Evolutionary conservation across 2,329 filamentous ascomycete genomes (phyloP).

Genomic region (Hypoxylon rubiginosum): DNA sequence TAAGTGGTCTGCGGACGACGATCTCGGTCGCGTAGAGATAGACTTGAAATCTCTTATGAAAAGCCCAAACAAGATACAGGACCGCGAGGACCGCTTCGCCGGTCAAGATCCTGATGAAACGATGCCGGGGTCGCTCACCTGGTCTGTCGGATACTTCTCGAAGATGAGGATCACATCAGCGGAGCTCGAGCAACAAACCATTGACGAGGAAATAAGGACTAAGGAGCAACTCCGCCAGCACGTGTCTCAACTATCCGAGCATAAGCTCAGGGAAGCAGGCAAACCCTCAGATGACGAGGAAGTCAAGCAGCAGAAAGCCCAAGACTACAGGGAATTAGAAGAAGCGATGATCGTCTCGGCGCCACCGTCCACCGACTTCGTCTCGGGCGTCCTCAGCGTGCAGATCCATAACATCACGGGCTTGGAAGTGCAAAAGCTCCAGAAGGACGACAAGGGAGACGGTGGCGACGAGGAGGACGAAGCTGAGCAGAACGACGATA

Average conservation of each 20-base stretch:
- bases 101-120: slow-evolving; percentile 74
- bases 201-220: slow-evolving; percentile 68
- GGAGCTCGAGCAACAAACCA: slow-evolving; percentile 72
- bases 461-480: slow-evolving; percentile 68
- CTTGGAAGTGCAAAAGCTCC: slow-evolving; percentile 71
- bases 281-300: slow-evolving; percentile 71
- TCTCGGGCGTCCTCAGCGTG: slow-evolving; percentile 76
- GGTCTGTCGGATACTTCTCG: slow-evolving; percentile 79
- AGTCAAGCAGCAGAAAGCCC: slow-evolving; percentile 75
- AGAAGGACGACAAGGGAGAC: slow-evolving; percentile 66
- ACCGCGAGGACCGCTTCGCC: slow-evolving; percentile 74
- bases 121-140: slow-evolving; percentile 77
- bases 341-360: slow-evolving; percentile 77
- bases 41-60: slow-evolving; percentile 75
- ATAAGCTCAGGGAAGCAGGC: slow-evolving; percentile 75
- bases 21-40: slow-evolving; percentile 79
- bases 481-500: slow-evolving; percentile 71
- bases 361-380: slow-evolving; percentile 72
- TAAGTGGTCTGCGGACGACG: slow-evolving; percentile 78
- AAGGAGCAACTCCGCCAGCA: slow-evolving; percentile 71
- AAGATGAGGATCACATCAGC: slow-evolving; percentile 74
- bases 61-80: slow-evolving; percentile 68
- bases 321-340: slow-evolving; percentile 72
- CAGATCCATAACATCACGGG: slow-evolving; percentile 81
- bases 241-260: slow-evolving; percentile 66